phyloP scores from a whole-genome alignment of 495 filamentous ascomycete species.

The Articulospora tetracladia region DNA sequence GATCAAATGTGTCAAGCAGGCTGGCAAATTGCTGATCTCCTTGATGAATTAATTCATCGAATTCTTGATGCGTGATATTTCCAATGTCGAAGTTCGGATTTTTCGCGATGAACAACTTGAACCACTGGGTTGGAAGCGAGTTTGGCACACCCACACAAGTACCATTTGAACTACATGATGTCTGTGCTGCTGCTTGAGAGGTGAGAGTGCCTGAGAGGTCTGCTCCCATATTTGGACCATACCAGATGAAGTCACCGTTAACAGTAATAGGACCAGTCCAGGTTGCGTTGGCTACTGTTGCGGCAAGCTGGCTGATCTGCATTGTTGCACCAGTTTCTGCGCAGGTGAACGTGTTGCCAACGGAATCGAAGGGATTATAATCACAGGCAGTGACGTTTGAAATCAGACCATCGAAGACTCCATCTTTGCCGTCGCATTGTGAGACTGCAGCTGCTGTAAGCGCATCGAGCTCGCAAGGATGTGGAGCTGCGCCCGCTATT shows the following conservation, averaged over 20 bases:
- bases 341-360: constrained; percentile 5
- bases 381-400: constrained; percentile 19
- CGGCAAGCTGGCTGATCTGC: neutral
- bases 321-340: neutral
- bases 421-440: constrained; percentile 37
- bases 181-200: too few relatives aligned
- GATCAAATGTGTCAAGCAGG: constrained; percentile 9
- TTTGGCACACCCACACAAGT: neutral
- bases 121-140: neutral
- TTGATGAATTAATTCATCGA: constrained; percentile 4
- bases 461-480: constrained; percentile 28
- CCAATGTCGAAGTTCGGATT: constrained; percentile 20
- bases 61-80: constrained; percentile 14
- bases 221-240: constrained; percentile 10
- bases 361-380: neutral
- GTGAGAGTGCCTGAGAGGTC: neutral
- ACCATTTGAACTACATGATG: neutral
- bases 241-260: constrained; percentile 15
- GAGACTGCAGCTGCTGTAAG: constrained; percentile 26
- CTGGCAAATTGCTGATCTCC: neutral
- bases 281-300: neutral
- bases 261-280: constrained; percentile 4
- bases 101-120: constrained; percentile 13
- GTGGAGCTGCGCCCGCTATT: constrained; percentile 17
- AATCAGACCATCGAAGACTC: constrained; percentile 33